Conservation (phyloP, 2,329 filamentous ascomycete species). For the Colletotrichum caudatum region DNA sequence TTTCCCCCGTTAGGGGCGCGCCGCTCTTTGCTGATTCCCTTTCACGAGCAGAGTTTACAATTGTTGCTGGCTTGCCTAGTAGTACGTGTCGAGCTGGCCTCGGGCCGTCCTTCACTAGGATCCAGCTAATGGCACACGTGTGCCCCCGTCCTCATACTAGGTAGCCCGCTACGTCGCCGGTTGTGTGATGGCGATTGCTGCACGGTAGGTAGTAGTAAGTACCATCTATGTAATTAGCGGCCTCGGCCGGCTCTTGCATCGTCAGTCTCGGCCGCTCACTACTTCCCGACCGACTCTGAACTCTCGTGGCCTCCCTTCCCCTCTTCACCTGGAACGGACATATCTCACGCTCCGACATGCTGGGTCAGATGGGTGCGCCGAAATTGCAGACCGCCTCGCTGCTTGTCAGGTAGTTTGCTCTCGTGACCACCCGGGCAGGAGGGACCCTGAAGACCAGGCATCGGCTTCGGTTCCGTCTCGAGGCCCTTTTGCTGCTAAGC, state of each 20-base stretch:
- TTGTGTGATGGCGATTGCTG: slow-evolving; percentile 8
- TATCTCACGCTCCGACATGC: slow-evolving; percentile 1
- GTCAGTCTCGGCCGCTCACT: neutral
- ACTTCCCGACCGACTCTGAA: neutral
- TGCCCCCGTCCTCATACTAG: neutral
- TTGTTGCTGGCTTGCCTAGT: neutral
- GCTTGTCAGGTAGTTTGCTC: slow-evolving; percentile 36
- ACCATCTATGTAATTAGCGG: too few relatives aligned
- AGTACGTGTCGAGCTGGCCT: too few relatives aligned
- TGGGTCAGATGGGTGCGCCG: slow-evolving; percentile 26
- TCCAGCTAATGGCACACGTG: neutral
- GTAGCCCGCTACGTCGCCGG: neutral
- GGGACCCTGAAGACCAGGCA: slow-evolving; percentile 39
- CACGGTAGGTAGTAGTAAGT: neutral
- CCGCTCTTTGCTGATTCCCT: neutral
- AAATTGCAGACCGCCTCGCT: slow-evolving; percentile 36
- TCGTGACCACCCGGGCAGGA: slow-evolving; percentile 36
- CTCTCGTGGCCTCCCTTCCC: neutral
- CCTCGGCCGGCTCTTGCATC: neutral
- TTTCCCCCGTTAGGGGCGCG: neutral
- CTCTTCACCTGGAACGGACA: slow-evolving; percentile 5
- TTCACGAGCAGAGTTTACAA: slow-evolving; percentile 3
- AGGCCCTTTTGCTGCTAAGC: neutral
- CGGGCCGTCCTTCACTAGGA: too few relatives aligned
- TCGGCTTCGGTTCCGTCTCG: slow-evolving; percentile 31